Base-by-base conservation (phyloP, 176 grass and related monocot genomes). In the Puccinellia tenuiflora region DNA sequence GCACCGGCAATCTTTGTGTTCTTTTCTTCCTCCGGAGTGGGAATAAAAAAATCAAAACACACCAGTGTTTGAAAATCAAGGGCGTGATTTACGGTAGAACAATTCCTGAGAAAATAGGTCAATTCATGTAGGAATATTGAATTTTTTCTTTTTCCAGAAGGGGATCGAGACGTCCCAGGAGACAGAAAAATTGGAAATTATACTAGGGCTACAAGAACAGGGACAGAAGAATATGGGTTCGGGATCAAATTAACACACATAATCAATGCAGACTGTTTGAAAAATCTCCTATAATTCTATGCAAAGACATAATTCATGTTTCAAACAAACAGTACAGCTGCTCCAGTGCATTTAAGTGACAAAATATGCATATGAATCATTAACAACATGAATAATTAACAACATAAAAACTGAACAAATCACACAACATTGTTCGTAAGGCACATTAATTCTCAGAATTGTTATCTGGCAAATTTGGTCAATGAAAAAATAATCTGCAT, bases 401-500 rank as follows among this genome's bases (percentile, higher is more conserved):
- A 14, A 14, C 43, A 46, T 46, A 26, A 69, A 30, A 20, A 34
- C 26, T 62, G 59, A 30, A 62, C 59, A 73, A 17, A 16, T 26
- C 69, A 29, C 43, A 48, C 7, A 1, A 30, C 14, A 29, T 47
- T 73, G 42, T 45, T 43, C 67, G 5, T 14, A 38, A 28, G 71
- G 68, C 6, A 83, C 48, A 64, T 30, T 30, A 38, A 35, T 72
- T 6, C 13, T 66, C 26, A 83, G 26, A 8, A 48, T 78, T 17
- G 35, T 59, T 59, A 24, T 47, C 57, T 51, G 75, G 30, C 59
- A 79, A 83, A 30, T 68, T 51, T 81, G 57, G 68, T 68, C 80
- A 68, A 75, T 53, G 20, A 84, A 71, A 62, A 87, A 48, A 86
- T 6, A 76, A 43, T 78, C 76, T 84, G 87, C 80, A 84, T 30